phyloP scores from a whole-genome alignment of 495 filamentous ascomycete species.

The Cairneyella variabilis region DNA sequence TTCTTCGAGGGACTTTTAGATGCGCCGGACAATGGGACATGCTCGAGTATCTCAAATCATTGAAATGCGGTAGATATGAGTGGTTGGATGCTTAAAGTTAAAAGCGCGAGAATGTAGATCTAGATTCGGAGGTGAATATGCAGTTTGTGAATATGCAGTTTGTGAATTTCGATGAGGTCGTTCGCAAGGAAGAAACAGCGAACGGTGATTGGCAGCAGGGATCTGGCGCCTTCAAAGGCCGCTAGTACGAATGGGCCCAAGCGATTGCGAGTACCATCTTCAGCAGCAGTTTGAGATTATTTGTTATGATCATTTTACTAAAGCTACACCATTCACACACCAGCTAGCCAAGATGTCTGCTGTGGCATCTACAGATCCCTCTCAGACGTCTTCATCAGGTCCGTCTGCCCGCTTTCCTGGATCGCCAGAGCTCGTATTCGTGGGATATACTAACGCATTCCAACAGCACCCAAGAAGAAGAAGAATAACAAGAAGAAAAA shows the following conservation, averaged over 20 bases:
- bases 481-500: constrained; percentile 73
- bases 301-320: background rate
- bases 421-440: background rate
- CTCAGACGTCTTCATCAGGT: constrained; percentile 27
- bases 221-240: background rate
- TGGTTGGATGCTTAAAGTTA: background rate
- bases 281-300: too few species aligned
- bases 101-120: background rate
- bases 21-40: background rate
- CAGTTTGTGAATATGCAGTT: background rate
- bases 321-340: background rate
- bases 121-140: background rate
- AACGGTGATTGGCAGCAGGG: background rate
- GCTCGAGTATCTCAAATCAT: constrained; percentile 2
- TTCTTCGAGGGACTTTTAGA: background rate
- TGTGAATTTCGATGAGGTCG: background rate
- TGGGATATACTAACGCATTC: constrained; percentile 17
- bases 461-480: constrained; percentile 53
- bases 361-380: constrained; percentile 23
- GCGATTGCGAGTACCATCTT: too few species aligned
- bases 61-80: background rate
- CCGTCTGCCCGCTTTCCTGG: constrained; percentile 3
- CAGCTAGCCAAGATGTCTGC: constrained; percentile 25
- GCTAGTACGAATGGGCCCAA: background rate
- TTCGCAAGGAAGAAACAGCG: background rate